Evolutionary conservation across 2,329 filamentous ascomycete genomes (phyloP).

Genomic region (Fusarium bactridioides): DNA sequence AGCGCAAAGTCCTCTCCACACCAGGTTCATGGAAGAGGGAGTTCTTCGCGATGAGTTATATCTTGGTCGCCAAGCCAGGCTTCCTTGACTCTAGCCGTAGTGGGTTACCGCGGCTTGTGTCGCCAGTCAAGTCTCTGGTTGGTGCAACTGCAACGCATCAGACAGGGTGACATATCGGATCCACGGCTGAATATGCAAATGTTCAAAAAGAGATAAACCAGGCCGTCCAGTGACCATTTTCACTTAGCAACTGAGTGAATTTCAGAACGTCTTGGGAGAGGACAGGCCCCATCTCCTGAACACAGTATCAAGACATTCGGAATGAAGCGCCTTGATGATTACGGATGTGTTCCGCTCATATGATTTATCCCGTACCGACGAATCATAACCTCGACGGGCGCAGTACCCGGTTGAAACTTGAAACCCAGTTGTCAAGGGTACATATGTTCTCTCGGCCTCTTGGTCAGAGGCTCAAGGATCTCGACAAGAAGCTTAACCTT

Average conservation of each 20-base stretch:
- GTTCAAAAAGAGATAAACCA: not conserved
- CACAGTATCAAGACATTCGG: not conserved
- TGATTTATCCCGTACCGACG: not conserved
- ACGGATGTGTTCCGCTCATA: not conserved
- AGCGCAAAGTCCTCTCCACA: constrained; percentile 14
- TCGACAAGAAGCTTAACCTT: not conserved
- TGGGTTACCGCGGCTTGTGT: constrained; percentile 8
- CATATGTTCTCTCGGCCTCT: not conserved
- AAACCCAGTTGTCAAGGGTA: not conserved
- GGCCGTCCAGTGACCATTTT: not conserved
- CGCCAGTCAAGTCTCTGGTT: not conserved
- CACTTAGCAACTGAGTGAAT: not conserved
- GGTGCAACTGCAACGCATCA: not conserved
- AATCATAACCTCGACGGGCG: not conserved
- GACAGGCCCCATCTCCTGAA: not conserved
- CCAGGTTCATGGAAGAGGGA: not conserved
- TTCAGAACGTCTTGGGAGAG: constrained; percentile 6
- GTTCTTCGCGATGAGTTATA: not conserved
- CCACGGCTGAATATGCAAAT: constrained; percentile 1
- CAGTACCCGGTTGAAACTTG: not conserved
- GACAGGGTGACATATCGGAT: not conserved
- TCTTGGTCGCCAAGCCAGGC: not conserved
- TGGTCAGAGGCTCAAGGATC: not conserved
- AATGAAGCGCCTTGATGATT: not conserved
- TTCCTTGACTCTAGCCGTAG: not conserved